Evolutionary conservation across 768 basidiomycete genomes (phyloP).

Genomic region (Boletus bicolor): DNA sequence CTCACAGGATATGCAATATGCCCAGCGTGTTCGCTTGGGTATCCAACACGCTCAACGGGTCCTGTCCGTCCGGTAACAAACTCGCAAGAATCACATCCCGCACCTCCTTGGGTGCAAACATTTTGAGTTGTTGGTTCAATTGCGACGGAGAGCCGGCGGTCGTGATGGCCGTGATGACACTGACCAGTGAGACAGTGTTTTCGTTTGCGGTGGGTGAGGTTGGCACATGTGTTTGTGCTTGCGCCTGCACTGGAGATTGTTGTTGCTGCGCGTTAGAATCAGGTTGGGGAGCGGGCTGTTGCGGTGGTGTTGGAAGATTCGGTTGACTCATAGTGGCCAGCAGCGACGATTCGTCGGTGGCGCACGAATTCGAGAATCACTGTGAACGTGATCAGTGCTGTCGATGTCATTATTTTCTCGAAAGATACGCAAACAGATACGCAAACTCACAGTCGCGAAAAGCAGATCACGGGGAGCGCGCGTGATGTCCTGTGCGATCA

Average conservation of each 20-base stretch:
- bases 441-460: conserved; percentile 7
- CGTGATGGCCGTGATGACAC: conserved; percentile 46
- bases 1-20: conserved; percentile 71
- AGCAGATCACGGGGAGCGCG: background rate
- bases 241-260: conserved; percentile 12
- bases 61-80: conserved; percentile 54
- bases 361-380: background rate
- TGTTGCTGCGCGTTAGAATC: conserved; percentile 16
- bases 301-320: conserved; percentile 24
- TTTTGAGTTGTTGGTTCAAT: conserved; percentile 45
- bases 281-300: conserved; percentile 14
- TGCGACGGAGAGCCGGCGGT: conserved; percentile 35
- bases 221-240: conserved; percentile 8
- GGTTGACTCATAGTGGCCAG: conserved; percentile 26
- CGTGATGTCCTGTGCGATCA: background rate
- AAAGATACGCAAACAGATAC: background rate
- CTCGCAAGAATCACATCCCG: conserved; percentile 56
- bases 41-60: conserved; percentile 63
- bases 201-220: conserved; percentile 2
- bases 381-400: background rate
- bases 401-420: background rate
- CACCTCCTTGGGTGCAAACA: conserved; percentile 51
- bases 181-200: conserved; percentile 32
- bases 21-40: conserved; percentile 57
- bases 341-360: background rate